phyloP scores from a whole-genome alignment of 257 asterid genomes.

The Nemophila menziesii region DNA sequence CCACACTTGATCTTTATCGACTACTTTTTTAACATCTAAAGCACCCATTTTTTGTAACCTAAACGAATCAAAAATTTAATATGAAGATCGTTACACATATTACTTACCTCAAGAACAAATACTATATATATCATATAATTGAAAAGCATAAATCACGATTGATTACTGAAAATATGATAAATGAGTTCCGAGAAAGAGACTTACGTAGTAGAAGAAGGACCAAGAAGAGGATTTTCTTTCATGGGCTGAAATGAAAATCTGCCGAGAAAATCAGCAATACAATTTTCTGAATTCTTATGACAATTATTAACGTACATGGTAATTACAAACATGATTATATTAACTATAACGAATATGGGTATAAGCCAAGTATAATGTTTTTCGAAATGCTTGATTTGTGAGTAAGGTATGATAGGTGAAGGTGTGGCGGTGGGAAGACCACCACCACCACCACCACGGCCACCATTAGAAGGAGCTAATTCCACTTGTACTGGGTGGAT shows the following conservation, averaged over 20 bases:
- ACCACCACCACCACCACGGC: no score
- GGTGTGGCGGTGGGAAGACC: slow-evolving; percentile 12
- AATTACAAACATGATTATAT: slow-evolving; percentile 44
- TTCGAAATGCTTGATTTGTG: slow-evolving; percentile 66
- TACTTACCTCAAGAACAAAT: no score
- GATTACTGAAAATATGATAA: no score
- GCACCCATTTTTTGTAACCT: slow-evolving; percentile 73
- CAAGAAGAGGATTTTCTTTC: slow-evolving; percentile 79
- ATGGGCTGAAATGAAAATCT: slow-evolving; percentile 86
- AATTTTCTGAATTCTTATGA: slow-evolving; percentile 52
- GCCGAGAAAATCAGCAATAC: slow-evolving; percentile 52
- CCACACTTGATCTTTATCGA: slow-evolving; percentile 67
- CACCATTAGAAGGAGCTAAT: slow-evolving; percentile 13
- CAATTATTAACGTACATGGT: slow-evolving; percentile 74
- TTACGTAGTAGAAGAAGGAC: slow-evolving; percentile 83
- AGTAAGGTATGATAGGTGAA: slow-evolving; percentile 11
- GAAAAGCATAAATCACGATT: no score
- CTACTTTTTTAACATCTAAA: slow-evolving; percentile 61
- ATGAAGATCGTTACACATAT: no score
- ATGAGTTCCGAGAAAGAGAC: slow-evolving; percentile 17
- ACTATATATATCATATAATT: no score
- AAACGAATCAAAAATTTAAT: no score
- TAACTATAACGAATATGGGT: slow-evolving; percentile 52
- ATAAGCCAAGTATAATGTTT: slow-evolving; percentile 71
- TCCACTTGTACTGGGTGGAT: slow-evolving; percentile 48